Evolutionary conservation across 108 stramenopile genomes (phyloP).

Genomic region (Thalassiosira profunda): DNA sequence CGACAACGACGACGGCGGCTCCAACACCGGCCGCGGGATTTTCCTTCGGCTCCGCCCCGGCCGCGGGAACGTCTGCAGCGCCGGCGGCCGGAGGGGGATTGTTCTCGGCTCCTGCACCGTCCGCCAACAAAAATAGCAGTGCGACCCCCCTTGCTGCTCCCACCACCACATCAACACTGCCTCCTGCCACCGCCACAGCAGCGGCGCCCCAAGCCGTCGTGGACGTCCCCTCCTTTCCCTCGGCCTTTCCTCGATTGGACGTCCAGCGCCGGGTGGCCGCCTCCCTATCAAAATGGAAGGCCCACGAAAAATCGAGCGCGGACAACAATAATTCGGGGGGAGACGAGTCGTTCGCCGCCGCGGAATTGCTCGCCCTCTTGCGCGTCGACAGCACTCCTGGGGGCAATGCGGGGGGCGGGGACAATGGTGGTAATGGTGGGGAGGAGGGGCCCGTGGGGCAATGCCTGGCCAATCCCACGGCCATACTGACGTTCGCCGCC

Average conservation of each 20-base stretch:
- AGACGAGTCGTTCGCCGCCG: background rate
- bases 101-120: slow-evolving; percentile 18
- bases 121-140: too few species aligned
- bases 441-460: slow-evolving; percentile 1
- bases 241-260: slow-evolving; percentile 38
- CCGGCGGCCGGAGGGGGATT: background rate
- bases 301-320: background rate
- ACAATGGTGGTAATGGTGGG: background rate
- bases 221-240: slow-evolving; percentile 41
- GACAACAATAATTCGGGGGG: background rate
- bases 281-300: background rate
- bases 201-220: background rate
- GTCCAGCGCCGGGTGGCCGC: slow-evolving; percentile 7
- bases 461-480: slow-evolving; percentile 10
- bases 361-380: slow-evolving; percentile 8
- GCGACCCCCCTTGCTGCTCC: slow-evolving; percentile 9
- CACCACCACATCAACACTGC: slow-evolving; percentile 10
- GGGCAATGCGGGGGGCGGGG: background rate
- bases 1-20: background rate
- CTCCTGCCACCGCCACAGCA: background rate
- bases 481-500: slow-evolving; percentile 2
- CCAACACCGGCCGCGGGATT: slow-evolving; percentile 35
- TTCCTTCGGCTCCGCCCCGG: slow-evolving; percentile 3
- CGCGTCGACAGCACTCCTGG: background rate
- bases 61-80: slow-evolving; percentile 7